phyloP scores from a whole-genome alignment of 768 basidiomycete species.

The Termitomyces sp. region DNA sequence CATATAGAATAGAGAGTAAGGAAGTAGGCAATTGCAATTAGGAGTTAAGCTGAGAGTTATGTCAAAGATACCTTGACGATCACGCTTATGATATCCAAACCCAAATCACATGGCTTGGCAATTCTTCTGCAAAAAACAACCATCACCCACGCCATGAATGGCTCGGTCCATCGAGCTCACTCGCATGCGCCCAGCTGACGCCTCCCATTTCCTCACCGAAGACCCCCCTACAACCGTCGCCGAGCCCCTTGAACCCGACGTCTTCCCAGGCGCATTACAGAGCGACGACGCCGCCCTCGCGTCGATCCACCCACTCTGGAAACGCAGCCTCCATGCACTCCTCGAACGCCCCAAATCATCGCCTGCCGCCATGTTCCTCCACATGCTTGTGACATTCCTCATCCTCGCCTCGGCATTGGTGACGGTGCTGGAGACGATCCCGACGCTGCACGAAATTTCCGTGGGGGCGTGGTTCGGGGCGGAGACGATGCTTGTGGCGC shows the following conservation, averaged over 20 bases:
- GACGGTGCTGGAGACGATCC: conserved; percentile 77
- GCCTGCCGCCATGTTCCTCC: conserved; percentile 67
- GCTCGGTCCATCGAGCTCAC: conserved; percentile 21
- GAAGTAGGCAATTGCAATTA: too few species aligned
- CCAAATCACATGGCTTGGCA: too few species aligned
- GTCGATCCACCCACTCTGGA: conserved; percentile 47
- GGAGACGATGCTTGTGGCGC: conserved; percentile 76
- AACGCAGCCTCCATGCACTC: conserved; percentile 58
- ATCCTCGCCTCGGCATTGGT: conserved; percentile 73
- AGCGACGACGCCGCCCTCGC: conserved; percentile 29
- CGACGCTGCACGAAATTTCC: conserved; percentile 63
- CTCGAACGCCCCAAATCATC: conserved; percentile 81
- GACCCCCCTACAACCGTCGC: conserved; percentile 29
- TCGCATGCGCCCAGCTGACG: conserved; percentile 19
- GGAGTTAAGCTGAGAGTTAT: too few species aligned
- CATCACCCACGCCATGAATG: conserved; percentile 6
- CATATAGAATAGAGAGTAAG: too few species aligned
- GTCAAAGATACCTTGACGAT: too few species aligned
- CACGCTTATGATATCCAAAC: too few species aligned
- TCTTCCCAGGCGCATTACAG: conserved; percentile 29
- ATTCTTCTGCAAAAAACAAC: too few species aligned
- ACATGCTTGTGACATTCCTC: conserved; percentile 62
- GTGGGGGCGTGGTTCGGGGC: conserved; percentile 79
- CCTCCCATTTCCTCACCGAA: conserved; percentile 38
- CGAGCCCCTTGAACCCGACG: conserved; percentile 20